These are phyloP conservation scores for Periglandula ipomoeae DNA, from an alignment of 2,329 filamentous ascomycete genomes.

Conservation along the genomic window DNA sequence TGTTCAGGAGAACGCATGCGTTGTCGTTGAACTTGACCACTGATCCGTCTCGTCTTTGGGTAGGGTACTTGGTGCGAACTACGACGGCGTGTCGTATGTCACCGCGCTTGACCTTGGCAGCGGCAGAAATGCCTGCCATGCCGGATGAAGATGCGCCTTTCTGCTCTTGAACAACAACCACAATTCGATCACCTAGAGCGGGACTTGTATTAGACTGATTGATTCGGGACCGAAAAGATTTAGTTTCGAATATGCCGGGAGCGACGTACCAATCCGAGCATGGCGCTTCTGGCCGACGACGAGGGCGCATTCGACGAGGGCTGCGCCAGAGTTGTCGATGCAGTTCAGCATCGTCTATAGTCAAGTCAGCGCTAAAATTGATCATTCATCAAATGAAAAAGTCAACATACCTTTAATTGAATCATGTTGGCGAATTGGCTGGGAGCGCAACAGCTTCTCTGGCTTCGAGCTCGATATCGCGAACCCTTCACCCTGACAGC, in stretches of 20 bases:
- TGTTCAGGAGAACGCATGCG: conserved; percentile 94
- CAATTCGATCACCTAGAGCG: conserved; percentile 77
- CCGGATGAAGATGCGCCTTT: conserved; percentile 66
- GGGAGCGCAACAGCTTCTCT: conserved; percentile 9
- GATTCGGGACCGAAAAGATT: background rate
- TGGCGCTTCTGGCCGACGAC: conserved; percentile 84
- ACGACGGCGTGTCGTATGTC: conserved; percentile 95
- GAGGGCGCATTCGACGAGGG: conserved; percentile 91
- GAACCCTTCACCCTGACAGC: background rate
- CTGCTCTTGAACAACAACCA: conserved; percentile 96
- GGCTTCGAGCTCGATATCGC: background rate
- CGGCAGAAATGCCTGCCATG: conserved; percentile 61
- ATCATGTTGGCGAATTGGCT: conserved; percentile 57
- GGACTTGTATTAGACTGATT: background rate
- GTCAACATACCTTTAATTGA: conserved; percentile 63
- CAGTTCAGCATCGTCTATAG: conserved; percentile 89
- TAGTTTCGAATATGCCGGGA: background rate
- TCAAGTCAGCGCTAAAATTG: conserved; percentile 9
- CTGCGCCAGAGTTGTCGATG: conserved; percentile 99
- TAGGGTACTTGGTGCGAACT: conserved; percentile 82
- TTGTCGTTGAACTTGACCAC: conserved; percentile 95
- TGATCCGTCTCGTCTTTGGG: conserved; percentile 79
- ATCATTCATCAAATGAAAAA: background rate
- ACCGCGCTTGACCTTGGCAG: conserved; percentile 89
- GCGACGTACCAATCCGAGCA: conserved; percentile 71